Base-by-base conservation (phyloP, 768 basidiomycete species). In the Lactarius indigo region DNA sequence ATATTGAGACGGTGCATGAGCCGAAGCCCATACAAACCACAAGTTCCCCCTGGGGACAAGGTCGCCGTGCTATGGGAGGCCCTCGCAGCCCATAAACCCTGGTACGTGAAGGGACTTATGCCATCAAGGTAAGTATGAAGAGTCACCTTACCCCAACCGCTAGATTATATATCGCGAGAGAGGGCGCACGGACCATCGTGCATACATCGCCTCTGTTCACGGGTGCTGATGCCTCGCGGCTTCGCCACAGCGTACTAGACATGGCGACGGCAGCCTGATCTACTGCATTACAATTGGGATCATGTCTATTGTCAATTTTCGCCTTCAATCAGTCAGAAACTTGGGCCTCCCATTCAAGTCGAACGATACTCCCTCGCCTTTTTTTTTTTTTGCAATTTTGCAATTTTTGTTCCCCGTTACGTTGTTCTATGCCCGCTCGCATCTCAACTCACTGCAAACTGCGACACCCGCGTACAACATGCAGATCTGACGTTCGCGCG, bases 1-100 rank as follows among this genome's bases (percentile, higher is more conserved):
- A 88, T 88, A 88, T 88, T 87, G 73, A 81, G 86, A 88, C 85
- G 82, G 82, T 89, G 86, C 87, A 87, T 87, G 84, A 81, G 80
- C 87, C 85, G 80, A 83, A 84, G 84, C 84, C 76, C 84, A 87
- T 68, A 72, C 72, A 72, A 72, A 69, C 71, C 64, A 42, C 64
- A 52, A 59, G 64, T 35, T 68, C 69, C 69, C 71, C 68, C 66
- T 72, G 72, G 5, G 71, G 71, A 72, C 71, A 72, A 31, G 71
- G 71, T 72, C 71, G 71, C 71, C 71, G 71, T 72, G 71, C 71
- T 64, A 72, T 72, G 71, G 68, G 69, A 70, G 64, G 71, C 63
- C 72, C 71, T 64, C 62, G 61, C 69, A 56, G 72, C 69, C 72
- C 72, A 71, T 54, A 69, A 28, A 64, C 69, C 72, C 72, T 28